phyloP scores from a whole-genome alignment of 257 asterid species.

The Cruciata laevipes region DNA sequence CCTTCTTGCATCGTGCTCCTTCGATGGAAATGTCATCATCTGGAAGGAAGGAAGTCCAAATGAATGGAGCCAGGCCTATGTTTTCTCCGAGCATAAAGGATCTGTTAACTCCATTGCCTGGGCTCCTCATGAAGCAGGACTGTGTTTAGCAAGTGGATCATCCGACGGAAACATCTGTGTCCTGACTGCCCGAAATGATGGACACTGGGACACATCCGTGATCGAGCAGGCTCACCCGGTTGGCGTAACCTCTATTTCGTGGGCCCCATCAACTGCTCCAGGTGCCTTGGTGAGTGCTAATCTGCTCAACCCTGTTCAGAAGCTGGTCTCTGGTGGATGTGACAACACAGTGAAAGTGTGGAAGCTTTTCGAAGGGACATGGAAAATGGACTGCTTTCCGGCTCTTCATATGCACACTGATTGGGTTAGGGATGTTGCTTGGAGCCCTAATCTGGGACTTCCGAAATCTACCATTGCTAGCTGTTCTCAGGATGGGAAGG shows the following conservation, averaged over 20 bases:
- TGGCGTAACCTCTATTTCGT: conserved; percentile 70
- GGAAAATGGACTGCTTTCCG: conserved; percentile 70
- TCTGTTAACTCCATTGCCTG: conserved; percentile 64
- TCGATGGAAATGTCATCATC: conserved; percentile 60
- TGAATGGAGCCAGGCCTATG: conserved; percentile 55
- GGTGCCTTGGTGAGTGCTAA: conserved; percentile 47
- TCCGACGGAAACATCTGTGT: conserved; percentile 67
- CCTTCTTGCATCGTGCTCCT: conserved; percentile 67
- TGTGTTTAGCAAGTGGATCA: conserved; percentile 65
- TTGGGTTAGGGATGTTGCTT: conserved; percentile 70
- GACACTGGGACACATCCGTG: conserved; percentile 53
- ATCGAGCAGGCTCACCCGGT: conserved; percentile 67
- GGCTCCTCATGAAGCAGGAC: conserved; percentile 76
- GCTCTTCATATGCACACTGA: conserved; percentile 57
- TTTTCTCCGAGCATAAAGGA: conserved; percentile 57
- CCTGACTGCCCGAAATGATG: conserved; percentile 46
- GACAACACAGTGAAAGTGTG: conserved; percentile 64
- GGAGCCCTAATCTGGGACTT: conserved; percentile 69
- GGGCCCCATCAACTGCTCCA: conserved; percentile 64
- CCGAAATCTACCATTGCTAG: conserved; percentile 66
- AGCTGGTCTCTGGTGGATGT: conserved; percentile 66
- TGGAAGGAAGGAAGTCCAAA: conserved; percentile 65
- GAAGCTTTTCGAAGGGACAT: conserved; percentile 48
- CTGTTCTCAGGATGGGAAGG: conserved; percentile 56
- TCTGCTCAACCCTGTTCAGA: conserved; percentile 37